Base-by-base conservation (phyloP, 169 alveolate genomes). In the Eimeria zaria region DNA sequence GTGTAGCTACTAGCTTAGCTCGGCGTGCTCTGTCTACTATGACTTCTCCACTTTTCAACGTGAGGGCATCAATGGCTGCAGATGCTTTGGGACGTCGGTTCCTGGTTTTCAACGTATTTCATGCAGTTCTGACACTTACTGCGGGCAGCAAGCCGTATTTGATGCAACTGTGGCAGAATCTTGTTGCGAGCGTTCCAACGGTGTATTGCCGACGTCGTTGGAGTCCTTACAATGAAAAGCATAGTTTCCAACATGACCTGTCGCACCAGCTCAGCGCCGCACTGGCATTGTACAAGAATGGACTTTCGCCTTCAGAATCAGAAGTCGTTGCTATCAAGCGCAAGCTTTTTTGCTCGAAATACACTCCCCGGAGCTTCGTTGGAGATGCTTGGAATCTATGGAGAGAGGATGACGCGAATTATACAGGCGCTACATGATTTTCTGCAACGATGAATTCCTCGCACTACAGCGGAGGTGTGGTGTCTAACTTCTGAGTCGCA, bases 1-100 rank as follows among this genome's bases (percentile, higher is more conserved):
- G 39, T 9, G 44, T 48, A 27, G 24, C 88, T 14, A n/a, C 30
- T 11, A 30, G 44, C 41, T 16, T 78, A 51, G 64, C 69, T 22
- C 41, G 9, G 60, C 88, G 88, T 16, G 64, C 69, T 12, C 67
- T 78, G 9, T 46, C 67, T 12, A n/a, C 88, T 12, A 78, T 78
- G 88, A 46, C n/a, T 24, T 14, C n/a, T 44, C 22, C 67, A 78
- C 39, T 30, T 78, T 64, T 9, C 20, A 1, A 12, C 30, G 12
- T 48, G 27, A 20, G 67, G 67, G 48, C 88, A 7, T 78, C 88
- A 1, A n/a, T 78, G 36, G 88, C 67, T 33, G 88, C 20, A 78
- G 44, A n/a, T 46, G 64, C 88, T n/a, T 51, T 78, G 48, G 88
- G 88, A 46, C 88, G 88, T n/a, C 88, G 88, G 67, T 78, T 78